phyloP scores from a whole-genome alignment of 1,284 basidiomycete genomes.

The Cutaneotrichosporon sp. region DNA sequence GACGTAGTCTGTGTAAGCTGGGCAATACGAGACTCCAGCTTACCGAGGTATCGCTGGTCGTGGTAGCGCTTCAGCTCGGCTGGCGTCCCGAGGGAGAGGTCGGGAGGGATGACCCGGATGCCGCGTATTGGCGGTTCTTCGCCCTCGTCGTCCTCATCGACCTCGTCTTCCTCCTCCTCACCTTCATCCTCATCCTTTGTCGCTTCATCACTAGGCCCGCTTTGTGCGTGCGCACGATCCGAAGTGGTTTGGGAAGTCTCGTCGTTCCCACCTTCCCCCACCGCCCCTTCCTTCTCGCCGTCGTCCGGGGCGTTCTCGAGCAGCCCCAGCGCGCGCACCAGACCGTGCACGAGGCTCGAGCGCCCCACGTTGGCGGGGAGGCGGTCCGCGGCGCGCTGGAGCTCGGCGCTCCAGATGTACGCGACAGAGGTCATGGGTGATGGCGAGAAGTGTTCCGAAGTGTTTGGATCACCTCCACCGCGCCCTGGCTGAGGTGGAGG shows the following conservation, averaged over 20 bases:
- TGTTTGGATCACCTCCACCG: neutral
- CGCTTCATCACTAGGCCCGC: neutral
- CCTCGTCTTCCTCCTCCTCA: constrained; percentile 52
- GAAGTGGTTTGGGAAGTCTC: too few species aligned
- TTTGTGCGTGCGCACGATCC: too few species aligned
- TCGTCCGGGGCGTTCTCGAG: constrained; percentile 42
- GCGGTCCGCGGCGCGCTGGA: constrained; percentile 48
- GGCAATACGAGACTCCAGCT: neutral
- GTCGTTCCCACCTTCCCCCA: neutral
- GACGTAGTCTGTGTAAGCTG: constrained; percentile 23
- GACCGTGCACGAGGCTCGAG: constrained; percentile 75
- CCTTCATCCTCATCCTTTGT: constrained; percentile 14
- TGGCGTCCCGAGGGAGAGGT: constrained; percentile 31
- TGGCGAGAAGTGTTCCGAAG: neutral
- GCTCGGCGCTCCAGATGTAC: constrained; percentile 44
- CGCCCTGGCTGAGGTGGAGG: too few species aligned
- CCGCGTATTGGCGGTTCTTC: neutral
- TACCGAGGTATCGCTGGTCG: constrained; percentile 53
- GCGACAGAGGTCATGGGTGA: neutral
- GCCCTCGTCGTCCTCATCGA: constrained; percentile 56
- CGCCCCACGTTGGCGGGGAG: constrained; percentile 80
- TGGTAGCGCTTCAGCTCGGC: constrained; percentile 53
- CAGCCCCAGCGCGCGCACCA: constrained; percentile 64
- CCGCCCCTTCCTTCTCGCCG: neutral
- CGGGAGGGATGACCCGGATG: constrained; percentile 32